These are phyloP conservation scores for Schizochytrium sp. DNA, from an alignment of 108 stramenopile species.

Conservation along the genomic window DNA sequence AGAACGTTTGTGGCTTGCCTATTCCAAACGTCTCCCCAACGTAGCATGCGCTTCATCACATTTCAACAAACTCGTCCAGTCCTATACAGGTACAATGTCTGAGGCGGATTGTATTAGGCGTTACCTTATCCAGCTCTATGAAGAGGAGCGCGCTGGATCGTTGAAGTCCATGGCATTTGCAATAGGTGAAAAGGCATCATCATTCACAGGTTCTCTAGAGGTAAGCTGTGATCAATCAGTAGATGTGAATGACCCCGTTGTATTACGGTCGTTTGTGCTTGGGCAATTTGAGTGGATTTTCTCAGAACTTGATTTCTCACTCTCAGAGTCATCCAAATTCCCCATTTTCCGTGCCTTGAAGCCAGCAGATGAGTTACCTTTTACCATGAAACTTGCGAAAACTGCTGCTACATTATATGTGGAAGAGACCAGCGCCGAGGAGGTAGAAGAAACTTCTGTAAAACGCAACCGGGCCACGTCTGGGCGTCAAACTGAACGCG, in stretches of 20 bases:
- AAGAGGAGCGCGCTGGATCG: background rate
- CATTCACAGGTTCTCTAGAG: background rate
- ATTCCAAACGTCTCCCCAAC: background rate
- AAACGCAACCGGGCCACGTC: too few species aligned
- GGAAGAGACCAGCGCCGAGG: too few species aligned
- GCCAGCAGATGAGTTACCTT: background rate
- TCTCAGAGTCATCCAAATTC: background rate
- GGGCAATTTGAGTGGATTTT: constrained; percentile 33
- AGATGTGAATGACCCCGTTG: background rate
- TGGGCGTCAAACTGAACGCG: background rate
- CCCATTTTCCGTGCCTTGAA: constrained; percentile 38
- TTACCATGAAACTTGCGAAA: too few species aligned
- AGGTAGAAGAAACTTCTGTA: too few species aligned
- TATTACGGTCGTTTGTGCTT: background rate
- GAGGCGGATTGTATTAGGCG: constrained; percentile 1
- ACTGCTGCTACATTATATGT: too few species aligned
- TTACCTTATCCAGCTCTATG: constrained; percentile 18
- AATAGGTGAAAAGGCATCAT: background rate
- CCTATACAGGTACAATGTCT: background rate
- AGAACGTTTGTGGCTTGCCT: background rate
- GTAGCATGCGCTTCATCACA: background rate
- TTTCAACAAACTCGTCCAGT: background rate
- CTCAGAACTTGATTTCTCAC: constrained; percentile 15
- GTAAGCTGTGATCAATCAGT: background rate
- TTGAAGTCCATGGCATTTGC: background rate